A percentile compares a stretch with the other conserved stretches of the same genome.
These are phyloP conservation scores for Metschnikowia aberdeeniae DNA, from an alignment of 805 yeast genomes.

Conservation along the genomic window DNA sequence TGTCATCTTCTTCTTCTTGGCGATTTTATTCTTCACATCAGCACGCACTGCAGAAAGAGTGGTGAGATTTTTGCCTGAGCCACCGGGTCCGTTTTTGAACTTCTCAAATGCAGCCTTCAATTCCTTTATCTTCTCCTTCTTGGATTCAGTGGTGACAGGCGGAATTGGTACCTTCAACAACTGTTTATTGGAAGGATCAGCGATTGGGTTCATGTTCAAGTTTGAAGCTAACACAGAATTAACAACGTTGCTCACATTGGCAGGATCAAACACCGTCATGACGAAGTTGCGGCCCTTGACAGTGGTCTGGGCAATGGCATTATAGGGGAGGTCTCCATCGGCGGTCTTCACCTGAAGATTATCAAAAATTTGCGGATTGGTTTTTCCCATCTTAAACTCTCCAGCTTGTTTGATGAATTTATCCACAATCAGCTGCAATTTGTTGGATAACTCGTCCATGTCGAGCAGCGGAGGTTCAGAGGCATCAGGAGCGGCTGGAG, in stretches of 20 bases:
- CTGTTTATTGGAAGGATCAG: slow-evolving; percentile 68
- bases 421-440: slow-evolving; percentile 48
- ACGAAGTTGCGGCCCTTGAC: slow-evolving; percentile 63
- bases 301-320: slow-evolving; percentile 66
- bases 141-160: slow-evolving; percentile 65
- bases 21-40: slow-evolving; percentile 52
- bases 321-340: slow-evolving; percentile 47
- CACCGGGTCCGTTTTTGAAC: slow-evolving; percentile 45
- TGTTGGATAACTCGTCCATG: slow-evolving; percentile 35
- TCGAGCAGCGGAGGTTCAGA: slow-evolving; percentile 13
- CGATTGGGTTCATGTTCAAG: slow-evolving; percentile 76
- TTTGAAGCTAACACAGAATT: slow-evolving; percentile 67
- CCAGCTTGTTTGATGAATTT: slow-evolving; percentile 52
- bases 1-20: slow-evolving; percentile 45
- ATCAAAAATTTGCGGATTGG: slow-evolving; percentile 66
- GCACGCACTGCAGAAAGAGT: slow-evolving; percentile 43
- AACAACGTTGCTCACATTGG: slow-evolving; percentile 61
- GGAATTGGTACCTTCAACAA: slow-evolving; percentile 72
- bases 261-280: slow-evolving; percentile 87
- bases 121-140: slow-evolving; percentile 50
- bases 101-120: slow-evolving; percentile 66
- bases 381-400: slow-evolving; percentile 65
- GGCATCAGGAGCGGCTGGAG: slow-evolving; percentile 4
- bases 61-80: slow-evolving; percentile 34
- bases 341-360: slow-evolving; percentile 48